Conservation (phyloP, 139 green algal genomes). For the Coelastrella sp. region DNA sequence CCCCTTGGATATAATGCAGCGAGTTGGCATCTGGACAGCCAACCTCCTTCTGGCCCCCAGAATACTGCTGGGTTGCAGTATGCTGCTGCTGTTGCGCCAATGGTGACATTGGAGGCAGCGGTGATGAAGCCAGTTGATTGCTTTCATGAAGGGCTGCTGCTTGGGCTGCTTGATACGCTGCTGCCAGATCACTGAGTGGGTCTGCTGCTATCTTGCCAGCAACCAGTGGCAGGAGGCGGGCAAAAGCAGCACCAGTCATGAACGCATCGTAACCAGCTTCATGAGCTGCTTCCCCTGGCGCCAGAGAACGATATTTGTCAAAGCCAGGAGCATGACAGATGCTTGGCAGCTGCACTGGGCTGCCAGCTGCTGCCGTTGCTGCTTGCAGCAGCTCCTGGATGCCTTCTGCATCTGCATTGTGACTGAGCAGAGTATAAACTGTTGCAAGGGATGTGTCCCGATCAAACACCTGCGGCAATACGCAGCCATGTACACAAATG, state of each 20-base stretch:
- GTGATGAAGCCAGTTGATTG: constrained; percentile 1
- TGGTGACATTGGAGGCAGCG: not conserved
- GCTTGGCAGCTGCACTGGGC: not conserved
- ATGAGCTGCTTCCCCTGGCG: constrained; percentile 47
- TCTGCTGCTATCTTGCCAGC: constrained; percentile 33
- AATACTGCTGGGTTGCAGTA: too few species aligned
- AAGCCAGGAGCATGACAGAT: constrained; percentile 46
- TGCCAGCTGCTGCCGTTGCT: not conserved
- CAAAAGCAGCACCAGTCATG: constrained; percentile 77
- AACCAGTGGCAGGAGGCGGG: constrained; percentile 44
- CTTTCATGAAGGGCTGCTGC: not conserved
- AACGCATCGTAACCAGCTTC: constrained; percentile 69
- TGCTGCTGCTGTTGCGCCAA: constrained; percentile 16
- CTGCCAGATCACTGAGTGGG: not conserved
- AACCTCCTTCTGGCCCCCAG: not conserved
- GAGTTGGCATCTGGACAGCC: not conserved
- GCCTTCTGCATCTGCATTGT: not conserved
- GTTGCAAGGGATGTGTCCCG: not conserved
- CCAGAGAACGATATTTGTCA: constrained; percentile 47
- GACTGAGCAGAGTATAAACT: not conserved
- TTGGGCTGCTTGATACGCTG: not conserved
- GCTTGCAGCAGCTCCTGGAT: not conserved
- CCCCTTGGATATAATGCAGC: constrained; percentile 17
- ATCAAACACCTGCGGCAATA: constrained; percentile 28
- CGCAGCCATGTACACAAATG: not conserved